Base-by-base conservation (phyloP, 2,329 filamentous ascomycete genomes). In the Sphaerulina vaccinii region DNA sequence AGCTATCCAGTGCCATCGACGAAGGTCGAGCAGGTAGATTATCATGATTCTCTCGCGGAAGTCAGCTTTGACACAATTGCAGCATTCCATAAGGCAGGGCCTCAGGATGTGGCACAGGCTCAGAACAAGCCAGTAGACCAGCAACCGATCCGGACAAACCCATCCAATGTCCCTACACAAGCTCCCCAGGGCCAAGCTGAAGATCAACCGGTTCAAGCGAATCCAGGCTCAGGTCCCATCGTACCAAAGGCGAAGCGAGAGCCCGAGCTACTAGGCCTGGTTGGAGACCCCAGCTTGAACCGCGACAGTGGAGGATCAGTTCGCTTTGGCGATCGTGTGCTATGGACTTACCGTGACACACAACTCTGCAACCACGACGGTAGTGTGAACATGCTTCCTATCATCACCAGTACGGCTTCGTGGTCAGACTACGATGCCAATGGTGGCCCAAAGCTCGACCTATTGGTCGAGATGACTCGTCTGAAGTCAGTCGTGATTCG, bases 321-420 rank as follows among this genome's bases (percentile, higher is more conserved):
- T 5, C 48, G 51, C 6, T 52, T 59, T 16, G 56, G 56, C 11
- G 40, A 54, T 37, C 54, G 56, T 22, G 36, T 55, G 6, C 32
- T 59, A 1, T 59, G 56, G 56, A 56, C 54, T 1, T 59, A 56
- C 23, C 54, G 56, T 8, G 56, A 59, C 19, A 55, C 56, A 3
- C 55, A 58, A 15, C 42, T 52, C 1, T 55, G 49, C 36, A 55
- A 52, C 8, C 29, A 39, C 15, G 50, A 58, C 19, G 55, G 55
- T 19, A 50, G 42, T 21, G 45, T 55, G 13, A 54, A 51, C 16
- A 49, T 51, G 40, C 45, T 58, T n/a, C 55, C 55, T 1, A 58
- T 58, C 37, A 58, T 58, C 13, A 47, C 47, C 11, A 59, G 51
- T 44, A 59, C 56, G 10, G 56, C 54, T 11, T 48, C 41, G n/a